Base-by-base conservation (phyloP, 352 stramenopile species). In the Stephanocyclus meneghinianus region DNA sequence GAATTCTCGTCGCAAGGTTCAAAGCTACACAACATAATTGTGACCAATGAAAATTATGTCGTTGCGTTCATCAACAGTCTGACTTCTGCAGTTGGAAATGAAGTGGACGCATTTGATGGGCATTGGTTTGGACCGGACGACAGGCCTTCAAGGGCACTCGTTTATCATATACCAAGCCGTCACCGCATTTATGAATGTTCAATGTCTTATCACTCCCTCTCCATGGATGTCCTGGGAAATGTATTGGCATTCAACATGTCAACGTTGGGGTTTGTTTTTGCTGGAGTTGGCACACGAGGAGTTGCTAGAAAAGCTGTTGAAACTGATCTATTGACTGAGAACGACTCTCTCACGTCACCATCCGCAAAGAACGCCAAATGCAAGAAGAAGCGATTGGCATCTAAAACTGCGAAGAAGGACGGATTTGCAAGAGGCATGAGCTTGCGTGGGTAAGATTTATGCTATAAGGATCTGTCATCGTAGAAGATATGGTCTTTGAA, bases 341-440 rank as follows among this genome's bases (percentile, higher is more conserved):
- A 73, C 2, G 11, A 13, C 57, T 26, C 55, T 9, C 18, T 67
- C 7, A 40, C 9, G 30, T 59, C 37, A 50, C 53, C 65, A 9
- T 32, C 40, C 50, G 26, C 47, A 61, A 74, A 79, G 47, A 72
- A 13, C 2, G 47, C 47, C 16, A 90, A 88, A 61, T 7, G 10
- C 15, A 89, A 89, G 44, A 91, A 91, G 65, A 80, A 81, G 51
- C 61, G 74, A 29, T 70, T 74, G 10, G 68, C 45, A 11, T 72
- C 65, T 18, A 69, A 69, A 26, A 78, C 78, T 45, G 76, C 74
- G 18, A 71, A 60, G 35, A 56, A 89, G 63, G 81, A 90, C 78
- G 82, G 85, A 18, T 91, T 87, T 73, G 82, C 85, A 18, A 80
- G 85, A 75, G 85, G 85, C 13, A 85, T 87, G 82, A 86, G 73